A percentile compares a stretch with the other conserved stretches of the same genome.
Conservation (phyloP, 148 eudicot species). For the Polygonum aviculare region DNA sequence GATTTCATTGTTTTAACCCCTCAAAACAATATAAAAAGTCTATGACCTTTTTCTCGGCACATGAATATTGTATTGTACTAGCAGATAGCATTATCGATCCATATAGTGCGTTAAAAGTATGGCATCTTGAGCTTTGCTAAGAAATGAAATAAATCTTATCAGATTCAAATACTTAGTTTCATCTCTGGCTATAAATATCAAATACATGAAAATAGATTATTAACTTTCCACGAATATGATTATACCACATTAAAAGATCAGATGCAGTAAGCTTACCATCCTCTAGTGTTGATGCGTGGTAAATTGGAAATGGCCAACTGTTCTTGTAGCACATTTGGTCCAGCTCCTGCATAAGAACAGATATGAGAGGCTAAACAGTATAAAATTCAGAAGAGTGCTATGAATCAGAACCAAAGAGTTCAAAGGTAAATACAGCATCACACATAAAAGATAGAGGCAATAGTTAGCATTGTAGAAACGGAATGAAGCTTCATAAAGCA, state of each 20-base stretch:
- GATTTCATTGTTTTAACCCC: too few species aligned
- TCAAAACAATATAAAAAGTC: too few species aligned
- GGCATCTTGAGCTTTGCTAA: too few species aligned
- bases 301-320: constrained; percentile 51
- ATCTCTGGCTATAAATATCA: too few species aligned
- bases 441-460: background rate
- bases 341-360: constrained; percentile 33
- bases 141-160: too few species aligned
- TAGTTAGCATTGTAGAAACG: background rate
- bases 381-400: background rate
- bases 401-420: background rate
- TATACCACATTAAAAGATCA: background rate
- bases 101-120: too few species aligned
- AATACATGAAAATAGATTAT: too few species aligned
- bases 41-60: too few species aligned
- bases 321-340: constrained; percentile 43
- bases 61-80: too few species aligned
- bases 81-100: too few species aligned
- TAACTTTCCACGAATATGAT: too few species aligned
- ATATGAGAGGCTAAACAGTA: background rate
- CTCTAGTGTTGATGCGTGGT: constrained; percentile 27
- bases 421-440: background rate
- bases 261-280: constrained; percentile 32
- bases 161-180: too few species aligned
- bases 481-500: background rate